A percentile compares a stretch with the other conserved stretches of the same genome.
phyloP scores from a whole-genome alignment of 352 stramenopile species.

The Phytophthora macrochlamydospora region DNA sequence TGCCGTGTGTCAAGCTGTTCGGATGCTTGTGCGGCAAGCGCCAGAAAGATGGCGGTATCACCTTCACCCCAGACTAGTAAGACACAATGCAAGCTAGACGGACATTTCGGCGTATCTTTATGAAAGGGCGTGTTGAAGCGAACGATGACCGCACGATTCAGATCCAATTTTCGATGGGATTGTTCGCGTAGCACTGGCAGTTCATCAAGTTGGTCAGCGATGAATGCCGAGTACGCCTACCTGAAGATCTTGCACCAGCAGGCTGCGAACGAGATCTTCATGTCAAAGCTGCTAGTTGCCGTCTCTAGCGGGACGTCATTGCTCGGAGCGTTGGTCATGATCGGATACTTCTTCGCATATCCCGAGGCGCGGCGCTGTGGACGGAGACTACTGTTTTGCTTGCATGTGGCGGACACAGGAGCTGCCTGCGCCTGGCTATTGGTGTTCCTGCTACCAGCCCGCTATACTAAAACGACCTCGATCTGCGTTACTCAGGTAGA shows the following conservation, averaged over 20 bases:
- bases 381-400: slow-evolving; percentile 62
- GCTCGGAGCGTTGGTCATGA: slow-evolving; percentile 47
- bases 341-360: slow-evolving; percentile 61
- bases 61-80: slow-evolving; percentile 65
- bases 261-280: slow-evolving; percentile 36
- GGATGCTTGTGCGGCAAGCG: slow-evolving; percentile 76
- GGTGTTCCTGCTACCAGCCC: slow-evolving; percentile 40
- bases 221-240: slow-evolving; percentile 13
- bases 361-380: slow-evolving; percentile 72
- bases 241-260: slow-evolving; percentile 16
- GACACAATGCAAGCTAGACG: not conserved
- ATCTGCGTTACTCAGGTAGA: slow-evolving; percentile 44
- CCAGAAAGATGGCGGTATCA: slow-evolving; percentile 81
- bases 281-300: slow-evolving; percentile 46
- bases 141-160: slow-evolving; percentile 16
- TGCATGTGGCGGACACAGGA: slow-evolving; percentile 62
- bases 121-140: slow-evolving; percentile 18
- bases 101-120: not conserved
- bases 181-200: too few relatives aligned
- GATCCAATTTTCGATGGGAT: slow-evolving; percentile 1
- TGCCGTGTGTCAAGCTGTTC: slow-evolving; percentile 86
- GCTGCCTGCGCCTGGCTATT: slow-evolving; percentile 61
- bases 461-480: slow-evolving; percentile 1
- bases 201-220: not conserved
- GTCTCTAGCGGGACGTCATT: slow-evolving; percentile 52